phyloP scores from a whole-genome alignment of 352 stramenopile genomes.

The Pythium monospermum region DNA sequence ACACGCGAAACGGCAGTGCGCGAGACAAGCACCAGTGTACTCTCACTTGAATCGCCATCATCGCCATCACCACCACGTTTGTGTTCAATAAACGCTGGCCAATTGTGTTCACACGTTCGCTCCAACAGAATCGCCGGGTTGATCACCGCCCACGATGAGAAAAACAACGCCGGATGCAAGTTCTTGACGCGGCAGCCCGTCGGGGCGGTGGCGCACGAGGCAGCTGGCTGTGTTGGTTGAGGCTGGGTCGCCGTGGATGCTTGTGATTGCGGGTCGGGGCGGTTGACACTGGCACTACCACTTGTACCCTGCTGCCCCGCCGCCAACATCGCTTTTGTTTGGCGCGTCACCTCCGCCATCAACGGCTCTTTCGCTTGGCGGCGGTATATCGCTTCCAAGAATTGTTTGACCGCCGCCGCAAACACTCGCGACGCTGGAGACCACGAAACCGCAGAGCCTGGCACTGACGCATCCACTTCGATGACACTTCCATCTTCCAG shows the following conservation, averaged over 20 bases:
- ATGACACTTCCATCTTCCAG: constrained; percentile 17
- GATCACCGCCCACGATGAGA: constrained; percentile 79
- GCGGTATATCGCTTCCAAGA: constrained; percentile 28
- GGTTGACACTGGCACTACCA: neutral
- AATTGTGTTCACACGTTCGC: constrained; percentile 80
- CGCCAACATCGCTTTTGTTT: neutral
- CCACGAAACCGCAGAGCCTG: neutral
- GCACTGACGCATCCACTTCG: neutral
- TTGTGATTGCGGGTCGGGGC: neutral
- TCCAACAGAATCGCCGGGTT: constrained; percentile 52
- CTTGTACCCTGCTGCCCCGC: neutral
- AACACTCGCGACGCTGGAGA: constrained; percentile 35
- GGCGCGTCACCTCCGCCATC: neutral
- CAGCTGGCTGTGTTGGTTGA: too few relatives aligned
- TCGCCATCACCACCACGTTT: constrained; percentile 20
- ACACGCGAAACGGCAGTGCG: constrained; percentile 17
- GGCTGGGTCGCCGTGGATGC: neutral
- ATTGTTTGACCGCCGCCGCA: constrained; percentile 44
- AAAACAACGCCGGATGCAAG: constrained; percentile 79
- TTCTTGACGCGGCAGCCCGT: constrained; percentile 46
- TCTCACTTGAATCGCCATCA: constrained; percentile 8
- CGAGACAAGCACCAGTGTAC: constrained; percentile 18
- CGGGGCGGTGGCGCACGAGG: too few relatives aligned
- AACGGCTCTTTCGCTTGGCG: constrained; percentile 2
- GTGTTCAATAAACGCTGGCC: constrained; percentile 64